Conservation (phyloP, 352 stramenopile genomes). For the Aphanomyces astaci region DNA sequence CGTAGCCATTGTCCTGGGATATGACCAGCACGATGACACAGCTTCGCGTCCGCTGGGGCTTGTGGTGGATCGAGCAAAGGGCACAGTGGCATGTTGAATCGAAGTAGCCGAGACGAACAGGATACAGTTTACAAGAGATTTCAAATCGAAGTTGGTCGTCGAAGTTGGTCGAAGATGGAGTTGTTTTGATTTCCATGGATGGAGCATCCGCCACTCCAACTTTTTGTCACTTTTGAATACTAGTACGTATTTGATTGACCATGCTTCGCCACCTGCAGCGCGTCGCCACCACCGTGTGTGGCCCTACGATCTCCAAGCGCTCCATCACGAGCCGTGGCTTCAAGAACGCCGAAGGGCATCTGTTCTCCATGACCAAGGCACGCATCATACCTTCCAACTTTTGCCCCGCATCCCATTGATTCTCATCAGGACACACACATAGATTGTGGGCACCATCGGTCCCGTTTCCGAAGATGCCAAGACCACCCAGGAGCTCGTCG, state of each 20-base stretch:
- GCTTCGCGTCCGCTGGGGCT: too few species aligned
- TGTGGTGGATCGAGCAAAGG: neutral
- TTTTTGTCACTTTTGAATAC: conserved; percentile 5
- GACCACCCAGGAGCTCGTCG: conserved; percentile 76
- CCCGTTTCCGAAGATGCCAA: conserved; percentile 68
- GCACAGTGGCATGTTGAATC: neutral
- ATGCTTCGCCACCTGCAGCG: conserved; percentile 2
- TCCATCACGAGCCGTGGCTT: conserved; percentile 4
- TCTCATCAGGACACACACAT: neutral
- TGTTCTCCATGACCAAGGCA: conserved; percentile 82
- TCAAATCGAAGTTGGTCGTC: neutral
- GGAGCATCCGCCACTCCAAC: too few species aligned
- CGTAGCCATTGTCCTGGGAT: too few species aligned
- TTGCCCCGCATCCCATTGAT: neutral
- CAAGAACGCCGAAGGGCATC: conserved; percentile 4
- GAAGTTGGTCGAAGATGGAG: neutral
- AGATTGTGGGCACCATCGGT: conserved; percentile 92
- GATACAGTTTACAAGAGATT: neutral
- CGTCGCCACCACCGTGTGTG: neutral
- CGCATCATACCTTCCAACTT: too few species aligned
- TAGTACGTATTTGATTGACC: too few species aligned
- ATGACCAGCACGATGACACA: too few species aligned
- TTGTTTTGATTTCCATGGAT: neutral
- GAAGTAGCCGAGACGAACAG: neutral
- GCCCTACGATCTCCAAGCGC: neutral